Base-by-base conservation (phyloP, 257 asterid genomes). In the Buddleja alternifolia region DNA sequence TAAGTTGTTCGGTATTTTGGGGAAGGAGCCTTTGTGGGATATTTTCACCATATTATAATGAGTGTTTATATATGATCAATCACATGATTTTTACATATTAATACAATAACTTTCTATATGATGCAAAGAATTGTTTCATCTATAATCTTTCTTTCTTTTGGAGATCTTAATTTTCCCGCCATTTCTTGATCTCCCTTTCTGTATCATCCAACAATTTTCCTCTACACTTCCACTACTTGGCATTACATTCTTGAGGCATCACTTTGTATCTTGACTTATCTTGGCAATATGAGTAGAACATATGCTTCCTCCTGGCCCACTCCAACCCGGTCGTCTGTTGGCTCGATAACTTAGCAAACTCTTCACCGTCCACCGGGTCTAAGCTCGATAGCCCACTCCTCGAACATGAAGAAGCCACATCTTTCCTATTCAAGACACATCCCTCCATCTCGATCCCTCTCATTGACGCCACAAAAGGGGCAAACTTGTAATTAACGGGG, bases 201-300 rank as follows among this genome's bases (percentile, higher is more conserved):
- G 5, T 29, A 29, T 5, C 34, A 29, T 29, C 34, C 34, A 29
- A 2, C 34, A 29, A 29, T 1, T 29, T 2, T 29, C 34, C 34
- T 29, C 2, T 5, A 29, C 5, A 29, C 5, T 54, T 62, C 36
- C 62, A 23, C 63, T 83, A 66, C 34, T 48, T 74, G 51, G 85
- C 66, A 75, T 50, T 86, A 82, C 97, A 90, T 75, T 90, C 97
- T 19, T 84, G 89, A 36, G 96, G 96, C 24, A 75, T 59, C 50
- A 87, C 79, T 80, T 85, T 88, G 65, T 88, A 91, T 77, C 96
- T 81, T 2, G 79, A 34, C 52, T 76, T 81, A 70, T 91, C 97
- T 77, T 82, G 85, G 69, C 97, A 91, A 41, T 91, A 88, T 0
- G 97, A 86, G 69, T 91, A 91, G 17, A 83, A 83, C 97, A 88